These are phyloP conservation scores for Plasmodium blacklocki DNA, from an alignment of 169 alveolate genomes.

Conservation along the genomic window DNA sequence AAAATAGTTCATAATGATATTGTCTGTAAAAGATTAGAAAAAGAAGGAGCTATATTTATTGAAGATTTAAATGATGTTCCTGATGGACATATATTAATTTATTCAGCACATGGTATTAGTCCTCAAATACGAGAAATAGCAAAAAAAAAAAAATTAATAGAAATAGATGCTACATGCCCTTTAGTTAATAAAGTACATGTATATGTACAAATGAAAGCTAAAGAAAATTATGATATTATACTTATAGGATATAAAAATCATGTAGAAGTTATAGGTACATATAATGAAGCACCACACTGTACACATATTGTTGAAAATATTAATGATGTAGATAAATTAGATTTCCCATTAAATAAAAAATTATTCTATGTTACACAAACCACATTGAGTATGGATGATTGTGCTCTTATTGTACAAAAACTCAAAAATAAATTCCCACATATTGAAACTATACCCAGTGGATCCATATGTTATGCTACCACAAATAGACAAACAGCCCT, in stretches of 20 bases:
- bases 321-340: slow-evolving; percentile 80
- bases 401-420: slow-evolving; percentile 81
- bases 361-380: slow-evolving; percentile 89
- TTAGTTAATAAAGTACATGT: slow-evolving; percentile 90
- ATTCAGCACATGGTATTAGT: slow-evolving; percentile 90
- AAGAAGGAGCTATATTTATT: slow-evolving; percentile 87
- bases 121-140: slow-evolving; percentile 86
- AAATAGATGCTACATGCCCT: slow-evolving; percentile 91
- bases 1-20: slow-evolving; percentile 90
- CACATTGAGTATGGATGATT: slow-evolving; percentile 88
- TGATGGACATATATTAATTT: slow-evolving; percentile 80
- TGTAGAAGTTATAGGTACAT: slow-evolving; percentile 87
- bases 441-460: slow-evolving; percentile 88
- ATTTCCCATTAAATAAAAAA: slow-evolving; percentile 74
- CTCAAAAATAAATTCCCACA: slow-evolving; percentile 80
- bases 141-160: slow-evolving; percentile 78
- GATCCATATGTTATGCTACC: slow-evolving; percentile 90
- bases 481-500: slow-evolving; percentile 88
- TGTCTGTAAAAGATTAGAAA: slow-evolving; percentile 86
- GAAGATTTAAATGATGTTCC: slow-evolving; percentile 87
- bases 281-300: slow-evolving; percentile 88
- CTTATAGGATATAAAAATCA: slow-evolving; percentile 89
- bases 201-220: slow-evolving; percentile 87
- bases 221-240: slow-evolving; percentile 86
- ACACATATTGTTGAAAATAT: slow-evolving; percentile 86